Evolutionary conservation across 805 yeast species (phyloP), one percentile per base, ranked within the genome.

Genomic region (Groenewaldozyma salmanticensis): DNA sequence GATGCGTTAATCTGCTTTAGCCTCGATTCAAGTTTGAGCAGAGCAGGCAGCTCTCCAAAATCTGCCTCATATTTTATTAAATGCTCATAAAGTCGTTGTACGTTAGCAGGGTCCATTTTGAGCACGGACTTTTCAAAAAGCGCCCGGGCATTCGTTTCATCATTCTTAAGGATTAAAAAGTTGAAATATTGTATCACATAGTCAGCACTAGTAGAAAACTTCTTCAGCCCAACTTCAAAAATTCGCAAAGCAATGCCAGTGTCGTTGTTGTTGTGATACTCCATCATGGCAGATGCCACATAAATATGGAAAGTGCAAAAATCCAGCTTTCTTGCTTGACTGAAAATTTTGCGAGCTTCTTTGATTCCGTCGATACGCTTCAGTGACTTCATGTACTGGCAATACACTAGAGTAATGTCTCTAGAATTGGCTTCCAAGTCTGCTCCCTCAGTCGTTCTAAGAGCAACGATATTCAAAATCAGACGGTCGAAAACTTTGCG

Each of bases 201-300:
- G 19, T 69, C 73, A 4, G 81, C 80, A 47, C 77, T 66, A 13
- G 61, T 72, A 11, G 69, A 62, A 45, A 66, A 74, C 35, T 63
- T 55, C 55, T 77, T 83, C 65, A 84, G 65, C 5, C 94, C 96
- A 34, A 84, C 60, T 47, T 83, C 94, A 57, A 85, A 80, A 16
- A 88, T 77, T 54, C 79, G 79, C 39, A 72, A 65, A 0, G 96
- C 88, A 35, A 83, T 76, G 40, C 75, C 78, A 19, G 71, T 63
- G 33, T 54, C 54, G 45, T 74, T 79, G 44, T 79, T 69, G 50
- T 75, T 76, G 49, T 67, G 67, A 51, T 73, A 78, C 55, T 90
- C 98, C 66, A 87, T 68, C 55, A 75, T 66, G 0, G 96, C 95
- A 53, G 82, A 81, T 44, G 84, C 90, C 17, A 79, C 78, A 60